Base-by-base conservation (phyloP, 768 basidiomycete species). In the Lactarius deliciosus region DNA sequence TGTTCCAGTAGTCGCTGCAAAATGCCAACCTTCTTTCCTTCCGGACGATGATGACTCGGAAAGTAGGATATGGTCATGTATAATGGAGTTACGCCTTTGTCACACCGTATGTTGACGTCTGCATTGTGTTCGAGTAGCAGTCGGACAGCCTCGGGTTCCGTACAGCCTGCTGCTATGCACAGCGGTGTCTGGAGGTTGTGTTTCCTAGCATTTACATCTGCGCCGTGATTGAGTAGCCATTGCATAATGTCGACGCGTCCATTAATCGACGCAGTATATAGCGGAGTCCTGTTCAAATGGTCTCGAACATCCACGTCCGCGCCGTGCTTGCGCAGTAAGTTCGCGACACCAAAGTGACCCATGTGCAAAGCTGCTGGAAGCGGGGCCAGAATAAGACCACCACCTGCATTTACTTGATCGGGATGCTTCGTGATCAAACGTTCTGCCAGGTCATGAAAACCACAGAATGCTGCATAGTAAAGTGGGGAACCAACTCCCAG, bases 11-110 rank as follows among this genome's bases (percentile, higher is more conserved):
- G 30, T 30, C 30, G 30, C 30, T 30, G 30, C 30, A 30, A 5
- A 0, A 0, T 0, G 3, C 4, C 30, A 6, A 30, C 0, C 30
- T 0, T 30, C 30, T 6, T 30, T 30, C 30, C 30, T 0, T 30
- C 5, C 5, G 30, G 4, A 30, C 4, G 5, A 30, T 30, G 25
- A 28, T 1, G 2, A 28, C 25, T 28, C n/a, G n/a, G n/a, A n/a
- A n/a, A n/a, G n/a, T n/a, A n/a, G 30, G 30, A 30, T 30, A 30
- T 30, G 30, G 0, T 6, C 3, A 6, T 5, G 30, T 43, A 18
- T 43, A 43, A 43, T 7, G 41, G 41, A 18, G 41, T 43, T 18
- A 15, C 0, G 4, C 38, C 38, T 20, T 18, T 2, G 41, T 43
- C 1, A 22, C 0, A 0, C 22, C n/a, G 47, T 11, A 11, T 13